Conservation (phyloP, 2,329 filamentous ascomycete genomes). For the Xylaria hypoxylon region DNA sequence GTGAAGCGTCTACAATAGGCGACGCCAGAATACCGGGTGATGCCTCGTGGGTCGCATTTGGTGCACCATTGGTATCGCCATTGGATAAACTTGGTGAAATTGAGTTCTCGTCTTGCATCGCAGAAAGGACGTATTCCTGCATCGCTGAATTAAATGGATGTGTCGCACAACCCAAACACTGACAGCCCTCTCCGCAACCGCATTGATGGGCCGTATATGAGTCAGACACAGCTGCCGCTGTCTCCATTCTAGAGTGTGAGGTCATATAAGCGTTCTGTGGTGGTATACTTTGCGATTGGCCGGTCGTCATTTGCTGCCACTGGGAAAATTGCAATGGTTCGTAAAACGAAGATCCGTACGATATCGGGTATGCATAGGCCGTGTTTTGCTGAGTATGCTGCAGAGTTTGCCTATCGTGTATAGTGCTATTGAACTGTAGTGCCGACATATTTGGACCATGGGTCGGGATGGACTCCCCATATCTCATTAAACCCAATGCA, state of each 20-base stretch:
- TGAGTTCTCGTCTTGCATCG: conserved; percentile 43
- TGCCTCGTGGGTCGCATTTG: conserved; percentile 17
- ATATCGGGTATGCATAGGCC: conserved; percentile 33
- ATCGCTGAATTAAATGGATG: conserved; percentile 76
- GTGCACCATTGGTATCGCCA: conserved; percentile 20
- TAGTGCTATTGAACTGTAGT: conserved; percentile 25
- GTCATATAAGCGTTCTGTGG: conserved; percentile 26
- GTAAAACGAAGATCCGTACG: conserved; percentile 36
- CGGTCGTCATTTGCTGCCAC: conserved; percentile 44
- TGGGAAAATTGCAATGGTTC: conserved; percentile 45
- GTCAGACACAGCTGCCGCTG: conserved; percentile 10
- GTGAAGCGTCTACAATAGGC: conserved; percentile 58
- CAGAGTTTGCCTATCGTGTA: conserved; percentile 28
- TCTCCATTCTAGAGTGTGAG: conserved; percentile 27
- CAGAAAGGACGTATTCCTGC: conserved; percentile 54
- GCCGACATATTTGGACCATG: conserved; percentile 33
- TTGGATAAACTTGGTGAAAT: conserved; percentile 31
- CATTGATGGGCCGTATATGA: conserved; percentile 59
- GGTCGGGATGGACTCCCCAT: conserved; percentile 33
- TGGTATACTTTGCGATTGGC: conserved; percentile 26
- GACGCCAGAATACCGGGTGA: conserved; percentile 53
- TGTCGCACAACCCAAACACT: conserved; percentile 75
- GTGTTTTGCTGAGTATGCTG: conserved; percentile 36
- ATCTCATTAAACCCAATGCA: conserved; percentile 37
- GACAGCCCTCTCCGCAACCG: conserved; percentile 72